Percentiles rank a stretch among this genome's conserved stretches.
phyloP scores from a whole-genome alignment of 192 early-diverging fungal genomes.

The Coemansia sp. region DNA sequence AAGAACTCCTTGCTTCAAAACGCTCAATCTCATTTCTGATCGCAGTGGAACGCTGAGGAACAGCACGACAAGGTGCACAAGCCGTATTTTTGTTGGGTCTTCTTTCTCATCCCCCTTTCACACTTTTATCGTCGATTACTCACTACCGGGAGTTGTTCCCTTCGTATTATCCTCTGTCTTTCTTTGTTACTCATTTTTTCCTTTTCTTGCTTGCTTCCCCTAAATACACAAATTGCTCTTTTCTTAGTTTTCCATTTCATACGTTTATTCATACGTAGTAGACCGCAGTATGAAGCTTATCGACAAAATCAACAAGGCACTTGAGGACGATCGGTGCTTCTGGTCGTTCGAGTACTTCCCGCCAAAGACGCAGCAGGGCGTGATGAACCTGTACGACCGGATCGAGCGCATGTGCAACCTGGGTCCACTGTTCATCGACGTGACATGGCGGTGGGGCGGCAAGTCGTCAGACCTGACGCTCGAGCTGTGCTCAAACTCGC shows the following conservation, averaged over 20 bases:
- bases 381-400: constrained; percentile 95
- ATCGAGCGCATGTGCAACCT: constrained; percentile 94
- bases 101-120: too few relatives aligned
- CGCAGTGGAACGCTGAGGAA: too few relatives aligned
- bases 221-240: constrained; percentile 9
- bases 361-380: constrained; percentile 91
- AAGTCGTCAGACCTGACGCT: constrained; percentile 81
- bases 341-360: constrained; percentile 99
- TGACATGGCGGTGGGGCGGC: constrained; percentile 94
- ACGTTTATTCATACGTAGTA: not conserved
- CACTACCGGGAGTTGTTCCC: too few relatives aligned
- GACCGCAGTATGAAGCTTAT: constrained; percentile 64
- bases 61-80: too few relatives aligned
- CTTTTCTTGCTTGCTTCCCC: constrained; percentile 6
- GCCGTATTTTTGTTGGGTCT: too few relatives aligned
- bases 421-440: constrained; percentile 82
- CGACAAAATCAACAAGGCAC: constrained; percentile 68
- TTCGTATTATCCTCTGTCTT: too few relatives aligned
- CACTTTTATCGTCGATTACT: too few relatives aligned
- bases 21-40: too few relatives aligned
- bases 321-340: constrained; percentile 64
- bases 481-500: constrained; percentile 86
- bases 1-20: not conserved
- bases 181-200: not conserved
- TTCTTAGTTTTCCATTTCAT: not conserved